These are phyloP conservation scores for Rosa chinensis DNA, from an alignment of 306 rosid genomes.

Conservation along the genomic window DNA sequence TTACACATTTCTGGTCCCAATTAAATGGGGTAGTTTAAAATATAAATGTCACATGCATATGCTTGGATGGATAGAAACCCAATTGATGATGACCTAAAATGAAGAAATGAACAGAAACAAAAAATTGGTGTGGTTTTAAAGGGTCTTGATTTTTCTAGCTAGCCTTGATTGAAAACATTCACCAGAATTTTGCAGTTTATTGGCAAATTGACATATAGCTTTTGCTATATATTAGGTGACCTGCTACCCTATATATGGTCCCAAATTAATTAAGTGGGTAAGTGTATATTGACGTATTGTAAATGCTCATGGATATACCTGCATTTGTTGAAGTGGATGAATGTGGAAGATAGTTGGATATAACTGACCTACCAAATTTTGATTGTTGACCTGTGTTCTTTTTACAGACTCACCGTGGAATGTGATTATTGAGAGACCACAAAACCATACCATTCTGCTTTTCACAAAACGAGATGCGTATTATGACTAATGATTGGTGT, in stretches of 20 bases:
- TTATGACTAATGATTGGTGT: not conserved
- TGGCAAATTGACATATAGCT: not conserved
- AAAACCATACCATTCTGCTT: not conserved
- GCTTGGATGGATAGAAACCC: not conserved
- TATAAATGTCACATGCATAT: slow-evolving; percentile 11
- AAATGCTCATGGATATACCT: not conserved
- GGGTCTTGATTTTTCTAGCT: not conserved
- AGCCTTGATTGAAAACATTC: slow-evolving; percentile 7
- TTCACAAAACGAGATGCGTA: not conserved
- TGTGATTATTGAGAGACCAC: not conserved
- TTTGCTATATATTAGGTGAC: not conserved
- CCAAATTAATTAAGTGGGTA: not conserved
- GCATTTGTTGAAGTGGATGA: not conserved
- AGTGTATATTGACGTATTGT: not conserved
- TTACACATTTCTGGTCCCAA: slow-evolving; percentile 6
- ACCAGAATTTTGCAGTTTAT: not conserved
- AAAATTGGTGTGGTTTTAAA: not conserved
- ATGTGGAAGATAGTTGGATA: not conserved
- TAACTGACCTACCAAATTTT: not conserved
- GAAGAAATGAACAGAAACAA: not conserved
- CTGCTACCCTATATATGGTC: slow-evolving; percentile 11
- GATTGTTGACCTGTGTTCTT: not conserved
- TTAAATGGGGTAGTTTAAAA: not conserved
- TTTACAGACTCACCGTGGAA: not conserved
- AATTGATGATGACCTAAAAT: not conserved